phyloP scores from a whole-genome alignment of 1,284 basidiomycete species.

The Pseudozyma sp. region DNA sequence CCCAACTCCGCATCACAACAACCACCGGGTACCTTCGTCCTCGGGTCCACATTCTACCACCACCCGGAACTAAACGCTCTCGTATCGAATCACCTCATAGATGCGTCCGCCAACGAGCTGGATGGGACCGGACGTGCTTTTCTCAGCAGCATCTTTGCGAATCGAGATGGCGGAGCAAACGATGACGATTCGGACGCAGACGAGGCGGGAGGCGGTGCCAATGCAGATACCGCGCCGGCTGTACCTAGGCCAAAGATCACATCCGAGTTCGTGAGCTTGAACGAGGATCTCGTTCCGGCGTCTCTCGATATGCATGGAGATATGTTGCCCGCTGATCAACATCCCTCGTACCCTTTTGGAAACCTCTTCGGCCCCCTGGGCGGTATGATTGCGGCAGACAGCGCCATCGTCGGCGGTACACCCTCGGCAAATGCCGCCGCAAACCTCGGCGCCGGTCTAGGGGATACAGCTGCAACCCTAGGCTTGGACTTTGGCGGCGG shows the following conservation, averaged over 20 bases:
- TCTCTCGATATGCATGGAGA: slow-evolving; percentile 57
- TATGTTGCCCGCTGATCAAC: slow-evolving; percentile 60
- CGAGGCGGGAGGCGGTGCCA: slow-evolving; percentile 5
- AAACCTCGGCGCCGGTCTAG: slow-evolving; percentile 9
- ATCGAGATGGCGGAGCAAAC: slow-evolving; percentile 26
- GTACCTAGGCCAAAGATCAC: slow-evolving; percentile 42
- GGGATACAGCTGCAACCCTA: slow-evolving; percentile 25
- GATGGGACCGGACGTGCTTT: slow-evolving; percentile 23
- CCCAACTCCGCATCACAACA: slow-evolving; percentile 15
- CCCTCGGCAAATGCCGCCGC: slow-evolving; percentile 1
- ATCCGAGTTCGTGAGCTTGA: slow-evolving; percentile 41
- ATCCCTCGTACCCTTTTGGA: slow-evolving; percentile 60
- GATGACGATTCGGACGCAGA: slow-evolving; percentile 34
- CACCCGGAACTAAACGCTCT: slow-evolving; percentile 46
- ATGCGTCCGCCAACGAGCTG: slow-evolving; percentile 29
- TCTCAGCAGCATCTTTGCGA: slow-evolving; percentile 32
- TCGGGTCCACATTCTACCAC: slow-evolving; percentile 52
- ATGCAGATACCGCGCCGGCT: slow-evolving; percentile 13
- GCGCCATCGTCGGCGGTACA: slow-evolving; percentile 39
- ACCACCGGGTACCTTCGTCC: slow-evolving; percentile 32
- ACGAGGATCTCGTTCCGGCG: slow-evolving; percentile 57
- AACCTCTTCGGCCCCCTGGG: slow-evolving; percentile 50
- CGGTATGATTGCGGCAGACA: slow-evolving; percentile 37
- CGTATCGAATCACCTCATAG: slow-evolving; percentile 41
- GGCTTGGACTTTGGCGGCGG: slow-evolving; percentile 45